A percentile compares a stretch with the other conserved stretches of the same genome.
These are phyloP conservation scores for Ananas comosus DNA, from an alignment of 176 grass and related monocot species.

Conservation along the genomic window DNA sequence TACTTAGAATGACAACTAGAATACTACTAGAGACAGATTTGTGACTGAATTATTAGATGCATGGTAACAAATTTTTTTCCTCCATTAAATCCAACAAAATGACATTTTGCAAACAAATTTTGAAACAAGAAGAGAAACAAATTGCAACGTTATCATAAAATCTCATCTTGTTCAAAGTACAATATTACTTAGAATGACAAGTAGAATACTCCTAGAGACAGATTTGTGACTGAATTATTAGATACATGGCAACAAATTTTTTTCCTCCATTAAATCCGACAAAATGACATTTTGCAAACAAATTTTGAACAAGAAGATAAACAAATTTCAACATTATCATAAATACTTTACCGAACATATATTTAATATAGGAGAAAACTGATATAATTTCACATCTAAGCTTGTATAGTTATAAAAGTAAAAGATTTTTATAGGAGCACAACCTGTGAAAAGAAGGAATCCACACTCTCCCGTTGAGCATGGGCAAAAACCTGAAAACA, in stretches of 20 bases:
- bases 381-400: background rate
- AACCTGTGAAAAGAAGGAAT: constrained; percentile 98
- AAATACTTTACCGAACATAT: too few relatives aligned
- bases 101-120: too few relatives aligned
- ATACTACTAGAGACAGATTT: too few relatives aligned
- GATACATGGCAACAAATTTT: background rate
- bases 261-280: too few relatives aligned
- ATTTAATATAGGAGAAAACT: too few relatives aligned
- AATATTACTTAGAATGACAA: background rate
- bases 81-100: too few relatives aligned
- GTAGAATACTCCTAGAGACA: too few relatives aligned
- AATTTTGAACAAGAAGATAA: too few relatives aligned
- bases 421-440: constrained; percentile 12
- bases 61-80: background rate
- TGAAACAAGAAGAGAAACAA: too few relatives aligned
- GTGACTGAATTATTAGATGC: background rate
- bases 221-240: background rate
- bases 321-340: too few relatives aligned
- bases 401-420: background rate
- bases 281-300: too few relatives aligned
- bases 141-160: too few relatives aligned
- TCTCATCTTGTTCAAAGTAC: background rate
- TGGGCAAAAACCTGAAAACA: constrained; percentile 76
- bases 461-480: constrained; percentile 94
- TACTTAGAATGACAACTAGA: background rate